phyloP scores from a whole-genome alignment of 495 filamentous ascomycete species.

The Aspergillus kassunensis region DNA sequence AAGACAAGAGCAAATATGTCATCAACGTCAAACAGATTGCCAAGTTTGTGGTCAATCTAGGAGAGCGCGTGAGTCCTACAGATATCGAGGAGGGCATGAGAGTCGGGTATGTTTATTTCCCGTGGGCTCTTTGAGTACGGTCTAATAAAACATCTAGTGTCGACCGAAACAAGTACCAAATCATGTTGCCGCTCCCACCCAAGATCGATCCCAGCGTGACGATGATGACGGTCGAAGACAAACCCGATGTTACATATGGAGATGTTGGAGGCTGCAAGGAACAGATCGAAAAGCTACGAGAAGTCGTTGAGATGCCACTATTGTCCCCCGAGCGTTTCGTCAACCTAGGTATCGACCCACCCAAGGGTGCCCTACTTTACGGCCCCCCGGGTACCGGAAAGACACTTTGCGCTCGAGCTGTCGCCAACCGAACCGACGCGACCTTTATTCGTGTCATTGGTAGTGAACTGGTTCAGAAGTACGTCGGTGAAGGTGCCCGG shows the following conservation, averaged over 20 bases:
- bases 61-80: conserved; percentile 93
- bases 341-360: conserved; percentile 95
- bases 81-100: conserved; percentile 99
- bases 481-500: conserved; percentile 93
- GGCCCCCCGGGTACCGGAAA: conserved; percentile 97
- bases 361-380: conserved; percentile 95
- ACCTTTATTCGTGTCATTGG: conserved; percentile 99
- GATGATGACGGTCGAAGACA: conserved; percentile 99
- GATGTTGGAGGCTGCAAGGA: conserved; percentile 99
- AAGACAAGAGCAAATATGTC: conserved; percentile 99
- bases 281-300: conserved; percentile 97
- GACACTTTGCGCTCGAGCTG: conserved; percentile 93
- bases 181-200: conserved; percentile 91
- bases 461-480: conserved; percentile 95
- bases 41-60: conserved; percentile 98
- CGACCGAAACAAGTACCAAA: conserved; percentile 98
- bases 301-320: conserved; percentile 97
- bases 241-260: conserved; percentile 98
- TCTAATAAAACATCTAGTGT: conserved; percentile 59
- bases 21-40: conserved; percentile 99
- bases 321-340: conserved; percentile 96
- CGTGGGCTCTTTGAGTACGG: not conserved
- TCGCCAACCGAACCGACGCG: conserved; percentile 95
- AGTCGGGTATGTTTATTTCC: conserved; percentile 60
- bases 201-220: conserved; percentile 99